phyloP scores from a whole-genome alignment of 2,329 filamentous ascomycete genomes.

The Aspergillus clavatus region DNA sequence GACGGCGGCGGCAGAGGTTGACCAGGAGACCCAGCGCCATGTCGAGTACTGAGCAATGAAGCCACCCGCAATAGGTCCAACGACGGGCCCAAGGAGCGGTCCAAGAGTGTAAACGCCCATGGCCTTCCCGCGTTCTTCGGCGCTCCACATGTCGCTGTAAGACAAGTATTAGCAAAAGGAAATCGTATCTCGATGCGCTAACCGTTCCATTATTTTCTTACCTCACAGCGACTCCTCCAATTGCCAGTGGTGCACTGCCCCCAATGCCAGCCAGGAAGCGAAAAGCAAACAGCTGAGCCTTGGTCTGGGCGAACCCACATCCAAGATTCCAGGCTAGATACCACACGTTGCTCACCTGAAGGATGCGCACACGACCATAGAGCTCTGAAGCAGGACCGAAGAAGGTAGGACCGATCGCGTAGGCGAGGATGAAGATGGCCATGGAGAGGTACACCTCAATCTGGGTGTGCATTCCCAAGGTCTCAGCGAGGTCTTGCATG shows the following conservation, averaged over 20 bases:
- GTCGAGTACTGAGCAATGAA: conserved; percentile 56
- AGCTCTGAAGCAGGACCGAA: conserved; percentile 14
- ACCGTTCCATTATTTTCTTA: background rate
- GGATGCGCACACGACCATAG: conserved; percentile 10
- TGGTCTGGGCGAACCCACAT: conserved; percentile 42
- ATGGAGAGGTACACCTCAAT: background rate
- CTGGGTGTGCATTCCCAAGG: background rate
- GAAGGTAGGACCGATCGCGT: conserved; percentile 4
- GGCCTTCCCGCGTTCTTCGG: conserved; percentile 56
- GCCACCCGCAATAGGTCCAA: conserved; percentile 59
- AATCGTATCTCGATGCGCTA: too few species aligned
- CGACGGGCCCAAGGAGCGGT: conserved; percentile 57
- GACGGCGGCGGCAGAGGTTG: conserved; percentile 56
- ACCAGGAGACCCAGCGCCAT: conserved; percentile 68
- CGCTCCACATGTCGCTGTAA: conserved; percentile 5
- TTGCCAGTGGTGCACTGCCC: conserved; percentile 28
- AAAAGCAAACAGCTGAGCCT: conserved; percentile 52
- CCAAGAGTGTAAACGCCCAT: conserved; percentile 56
- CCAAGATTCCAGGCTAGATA: conserved; percentile 14
- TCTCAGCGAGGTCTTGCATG: background rate
- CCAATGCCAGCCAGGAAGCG: conserved; percentile 56
- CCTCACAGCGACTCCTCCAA: background rate
- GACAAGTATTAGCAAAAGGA: conserved; percentile 21
- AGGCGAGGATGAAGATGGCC: background rate
- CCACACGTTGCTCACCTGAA: conserved; percentile 12